Evolutionary conservation across 768 basidiomycete species (phyloP), one percentile per base, ranked within the genome.

Genomic region (Pulveroboletus sp.): DNA sequence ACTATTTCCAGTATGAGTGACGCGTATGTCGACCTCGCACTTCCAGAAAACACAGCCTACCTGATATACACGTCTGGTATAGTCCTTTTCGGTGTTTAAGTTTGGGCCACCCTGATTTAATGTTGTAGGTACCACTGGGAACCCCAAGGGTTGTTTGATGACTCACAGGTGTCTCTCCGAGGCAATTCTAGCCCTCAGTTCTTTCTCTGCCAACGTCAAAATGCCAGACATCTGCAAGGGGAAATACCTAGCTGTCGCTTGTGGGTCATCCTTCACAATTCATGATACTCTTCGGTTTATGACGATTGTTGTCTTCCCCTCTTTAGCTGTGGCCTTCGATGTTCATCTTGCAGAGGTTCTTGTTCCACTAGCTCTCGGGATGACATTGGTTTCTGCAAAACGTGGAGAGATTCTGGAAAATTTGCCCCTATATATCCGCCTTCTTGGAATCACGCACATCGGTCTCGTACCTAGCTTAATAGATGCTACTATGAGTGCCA

Each of bases 401-500:
- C 69, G 77, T 15, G 54, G 60, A 6, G 50, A 69, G 39, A 57
- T 70, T 32, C 66, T 76, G 21, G 73, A 75, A 55, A 64, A 78
- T 27, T 64, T 79, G 14, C 69, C 75, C 38, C 61, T 70, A 39
- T 70, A 76, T 17, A 68, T 73, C 12, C 57, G 55, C 21, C 63
- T 71, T 47, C 71, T 77, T 46, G 69, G 64, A 5, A 65, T 79
- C 24, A 78, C 78, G 3, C 77, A 79, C 55, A 58, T 79, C 37
- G 76, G 76, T 7, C 74, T 78, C 35, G 78, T 79, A 15, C 77
- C 77, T 6, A 77, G 77, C 57, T 58, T 79, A 52, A 76, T 79
- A 41, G 78, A 79, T 54, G 78, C 76, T 4, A 76, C 74, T 10
- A 61, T 79, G 59, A 55, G 56, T 43, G 46, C 62, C n/a, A 49